Conservation (phyloP, 2,329 filamentous ascomycete genomes). For the Cladophialophora psammophila region DNA sequence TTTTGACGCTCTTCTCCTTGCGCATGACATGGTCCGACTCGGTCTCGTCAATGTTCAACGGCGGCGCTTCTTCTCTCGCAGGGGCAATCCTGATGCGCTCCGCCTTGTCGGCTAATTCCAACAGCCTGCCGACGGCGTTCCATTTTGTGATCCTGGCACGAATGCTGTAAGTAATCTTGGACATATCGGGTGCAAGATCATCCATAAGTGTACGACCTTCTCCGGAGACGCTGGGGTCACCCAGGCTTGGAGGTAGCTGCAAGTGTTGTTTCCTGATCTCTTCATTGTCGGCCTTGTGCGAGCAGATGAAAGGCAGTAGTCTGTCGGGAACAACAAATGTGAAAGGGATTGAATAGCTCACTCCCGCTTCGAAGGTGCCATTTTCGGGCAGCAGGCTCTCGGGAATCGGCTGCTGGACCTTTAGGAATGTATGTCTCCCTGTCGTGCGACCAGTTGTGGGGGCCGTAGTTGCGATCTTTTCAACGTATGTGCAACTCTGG, state of each 20-base stretch:
- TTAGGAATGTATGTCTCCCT: constrained; percentile 67
- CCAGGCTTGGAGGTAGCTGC: constrained; percentile 67
- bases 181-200: constrained; percentile 70
- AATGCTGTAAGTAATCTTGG: constrained; percentile 65
- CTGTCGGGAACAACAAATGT: constrained; percentile 68
- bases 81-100: constrained; percentile 68
- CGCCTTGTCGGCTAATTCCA: constrained; percentile 60
- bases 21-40: constrained; percentile 60
- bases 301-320: constrained; percentile 66
- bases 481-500: constrained; percentile 50
- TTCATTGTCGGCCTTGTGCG: constrained; percentile 59
- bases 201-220: constrained; percentile 61
- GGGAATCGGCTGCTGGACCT: constrained; percentile 66
- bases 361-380: constrained; percentile 61
- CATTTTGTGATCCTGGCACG: constrained; percentile 56
- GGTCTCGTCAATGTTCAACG: constrained; percentile 57
- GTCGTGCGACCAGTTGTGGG: constrained; percentile 62
- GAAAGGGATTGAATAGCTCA: constrained; percentile 67
- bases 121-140: constrained; percentile 48
- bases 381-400: constrained; percentile 62
- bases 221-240: constrained; percentile 62
- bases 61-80: constrained; percentile 65
- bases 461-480: constrained; percentile 60
- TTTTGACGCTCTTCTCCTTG: constrained; percentile 66
- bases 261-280: constrained; percentile 64